Base-by-base conservation (phyloP, 1,139 yeast species). In the Saccharomyces pastorianus region DNA sequence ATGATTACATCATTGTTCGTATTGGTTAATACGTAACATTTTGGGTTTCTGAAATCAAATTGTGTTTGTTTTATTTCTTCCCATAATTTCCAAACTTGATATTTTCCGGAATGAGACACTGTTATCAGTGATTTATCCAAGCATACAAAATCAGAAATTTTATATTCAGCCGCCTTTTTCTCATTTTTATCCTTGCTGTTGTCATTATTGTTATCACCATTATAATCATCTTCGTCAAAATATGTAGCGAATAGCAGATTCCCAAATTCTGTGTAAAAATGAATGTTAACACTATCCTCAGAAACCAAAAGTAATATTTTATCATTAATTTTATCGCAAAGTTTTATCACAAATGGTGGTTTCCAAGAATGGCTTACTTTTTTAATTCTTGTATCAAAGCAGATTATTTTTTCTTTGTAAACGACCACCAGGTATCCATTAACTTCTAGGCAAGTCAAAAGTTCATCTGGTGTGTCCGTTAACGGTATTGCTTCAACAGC, bases 1-100 rank as follows among this genome's bases (percentile, higher is more conserved):
- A 65, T 44, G 47, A 65, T 54, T 32, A 67, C 58, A 50, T 66
- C 65, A 48, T 66, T 67, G 23, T 59, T 59, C 28, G 60, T 58
- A 49, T 64, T 61, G 17, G 56, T 57, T 17, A 67, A 49, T 23
- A 63, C 58, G 31, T 59, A 60, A 13, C 64, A 56, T 27, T 55
- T 58, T 2, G 62, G 56, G n/a, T 52, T 38, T 46, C 70, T 58
- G 28, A 63, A 59, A 53, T 67, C 63, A 25, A 60, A 58, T 20
- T 51, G 50, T 2, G 60, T 55, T 8, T 61, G 60, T 17, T 51
- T 48, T 7, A 55, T 49, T 53, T 64, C 67, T 53, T 62, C 60
- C 68, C 69, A 68, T 34, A 66, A 50, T 29, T 62, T 55, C 67
- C 71, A 65, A 4, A 58, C 13, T 47, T 64, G 63, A 44, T 64